Evolutionary conservation across 306 rosid genomes (phyloP), one percentile per base, ranked within the genome.

Genomic region (Ormosia emarginata): DNA sequence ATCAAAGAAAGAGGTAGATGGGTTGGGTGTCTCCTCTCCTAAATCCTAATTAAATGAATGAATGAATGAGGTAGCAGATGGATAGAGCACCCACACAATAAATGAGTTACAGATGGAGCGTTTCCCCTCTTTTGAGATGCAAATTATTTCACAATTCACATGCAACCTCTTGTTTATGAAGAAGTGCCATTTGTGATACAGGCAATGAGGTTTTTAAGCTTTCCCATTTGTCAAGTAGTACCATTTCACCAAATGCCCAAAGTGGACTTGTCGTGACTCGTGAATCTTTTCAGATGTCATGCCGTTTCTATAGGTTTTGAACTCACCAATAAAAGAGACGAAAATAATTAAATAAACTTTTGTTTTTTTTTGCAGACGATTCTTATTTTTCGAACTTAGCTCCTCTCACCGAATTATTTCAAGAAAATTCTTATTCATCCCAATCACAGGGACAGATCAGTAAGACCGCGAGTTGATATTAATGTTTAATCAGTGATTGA

Each of bases 11-110:
- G 44, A 41, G 44, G 56, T 46, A 49, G 56, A 71, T 13, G 15
- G 67, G 64, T 57, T 69, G 32, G 63, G 53, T 62, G 70, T 58
- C 10, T 43, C 86, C 12, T 29, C 53, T 59, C 62, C 69, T 77
- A 40, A 58, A 67, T 63, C 62, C 69, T 77, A 40, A 58, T 79
- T 63, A 83, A 77, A 61, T 62, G 82, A 71, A 77, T 62, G 82
- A 71, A 77, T 68, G 78, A 70, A 49, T 39, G 67, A 59, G 57
- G 47, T 14, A 58, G 8, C 36, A 9, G 6, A 69, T 77, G 46
- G 53, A 53, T 4, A 40, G 64, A 17, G 44, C 63, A 52, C 74
- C 83, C 3, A 41, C 75, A 62, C 29, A 71, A 17, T 52, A 39
- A 69, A 62, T 32, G 77, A 50, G 46, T 37, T 50, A 12, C 24